Evolutionary conservation across 140 eudicot species (phyloP).

Genomic region (Senecio squalidus): DNA sequence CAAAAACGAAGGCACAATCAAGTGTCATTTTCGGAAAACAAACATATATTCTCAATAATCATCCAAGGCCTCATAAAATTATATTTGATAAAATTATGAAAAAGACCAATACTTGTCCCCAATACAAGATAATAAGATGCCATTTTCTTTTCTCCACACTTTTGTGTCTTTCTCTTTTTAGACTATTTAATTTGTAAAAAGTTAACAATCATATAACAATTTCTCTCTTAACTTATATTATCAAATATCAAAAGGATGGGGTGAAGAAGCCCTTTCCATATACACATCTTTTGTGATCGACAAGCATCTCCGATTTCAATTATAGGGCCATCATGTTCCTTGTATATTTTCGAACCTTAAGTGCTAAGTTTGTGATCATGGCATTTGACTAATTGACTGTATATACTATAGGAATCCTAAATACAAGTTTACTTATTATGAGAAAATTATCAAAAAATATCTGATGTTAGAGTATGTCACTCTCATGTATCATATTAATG

Average conservation of each 20-base stretch:
- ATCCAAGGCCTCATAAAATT: conserved; percentile 7
- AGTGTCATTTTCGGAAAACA: too few species aligned
- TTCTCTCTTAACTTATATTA: too few species aligned
- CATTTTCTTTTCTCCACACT: conserved; percentile 4
- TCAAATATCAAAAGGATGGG: too few species aligned
- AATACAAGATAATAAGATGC: conserved; percentile 25
- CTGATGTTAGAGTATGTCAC: too few species aligned
- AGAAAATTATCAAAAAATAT: background rate
- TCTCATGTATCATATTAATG: too few species aligned
- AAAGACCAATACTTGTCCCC: conserved; percentile 23
- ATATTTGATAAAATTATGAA: conserved; percentile 1
- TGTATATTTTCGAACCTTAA: conserved; percentile 45
- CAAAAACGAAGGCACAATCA: too few species aligned
- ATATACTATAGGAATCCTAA: conserved; percentile 4
- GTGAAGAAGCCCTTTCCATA: conserved; percentile 7
- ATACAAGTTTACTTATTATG: background rate
- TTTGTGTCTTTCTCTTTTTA: conserved; percentile 1
- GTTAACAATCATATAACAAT: background rate
- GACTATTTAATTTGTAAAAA: background rate
- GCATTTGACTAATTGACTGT: too few species aligned
- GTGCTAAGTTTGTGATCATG: conserved; percentile 55
- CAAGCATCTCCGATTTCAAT: conserved; percentile 38
- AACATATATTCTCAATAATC: conserved; percentile 5
- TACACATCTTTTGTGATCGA: conserved; percentile 48
- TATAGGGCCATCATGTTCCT: conserved; percentile 24